Base-by-base conservation (phyloP, 805 yeast genomes). In the Priceomyces fermenticarens region DNA sequence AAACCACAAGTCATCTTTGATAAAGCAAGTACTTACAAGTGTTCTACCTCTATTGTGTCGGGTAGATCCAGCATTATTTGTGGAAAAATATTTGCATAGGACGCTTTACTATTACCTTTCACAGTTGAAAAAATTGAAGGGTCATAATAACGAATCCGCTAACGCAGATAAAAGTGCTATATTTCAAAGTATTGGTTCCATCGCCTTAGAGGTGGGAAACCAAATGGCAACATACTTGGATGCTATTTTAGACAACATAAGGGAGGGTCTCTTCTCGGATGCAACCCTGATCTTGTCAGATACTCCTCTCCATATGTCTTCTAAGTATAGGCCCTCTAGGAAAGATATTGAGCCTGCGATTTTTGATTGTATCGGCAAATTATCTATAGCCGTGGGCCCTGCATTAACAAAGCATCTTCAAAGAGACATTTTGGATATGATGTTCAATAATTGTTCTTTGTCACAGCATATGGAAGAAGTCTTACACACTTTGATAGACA, bases 361-460 rank as follows among this genome's bases (percentile, higher is more conserved):
- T 14, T 91, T 90, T 54, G 87, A 85, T 51, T 93, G 98, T 58
- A 74, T 91, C 33, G 88, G 95, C 0, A 85, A 88, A 62, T 65
- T 93, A 29, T 90, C 97, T 0, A 75, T 76, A 17, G 91, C 98
- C 0, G 88, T 91, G 11, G 97, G 97, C 0, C 95, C 96, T 10
- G 95, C 96, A 0, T 69, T 91, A 41, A 87, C 97, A 0, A 93
- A 91, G 55, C 89, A 88, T 57, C 66, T 93, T 41, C 90, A 88
- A 48, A 77, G 83, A 46, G 95, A 88, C 53, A 74, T 91, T 15
- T 65, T 91, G 38, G 90, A 85, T 49, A 72, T 86, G 63, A 77
- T 91, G 65, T 73, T 91, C 51, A 63, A 67, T 28, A 77, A 83
- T 36, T 88, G 96, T 45, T 86, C 96, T 0, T 73, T 91, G 39